Conservation (phyloP, 1,284 basidiomycete genomes). For the Schizopora paradoxa region DNA sequence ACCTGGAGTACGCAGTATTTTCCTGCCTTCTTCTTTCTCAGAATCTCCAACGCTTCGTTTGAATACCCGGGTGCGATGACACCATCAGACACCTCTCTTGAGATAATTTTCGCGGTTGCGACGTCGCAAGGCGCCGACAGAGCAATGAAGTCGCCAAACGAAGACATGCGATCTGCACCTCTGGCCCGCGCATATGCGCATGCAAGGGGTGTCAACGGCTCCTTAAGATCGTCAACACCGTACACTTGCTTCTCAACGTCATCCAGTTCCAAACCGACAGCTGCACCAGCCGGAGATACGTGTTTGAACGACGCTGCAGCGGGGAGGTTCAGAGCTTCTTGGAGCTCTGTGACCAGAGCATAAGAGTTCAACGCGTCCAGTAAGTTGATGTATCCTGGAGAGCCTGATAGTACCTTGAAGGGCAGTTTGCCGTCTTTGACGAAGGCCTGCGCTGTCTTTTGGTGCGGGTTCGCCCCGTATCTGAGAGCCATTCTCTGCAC, state of each 20-base stretch:
- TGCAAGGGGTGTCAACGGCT: slow-evolving; percentile 84
- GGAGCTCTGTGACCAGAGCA: slow-evolving; percentile 92
- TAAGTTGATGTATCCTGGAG: slow-evolving; percentile 99
- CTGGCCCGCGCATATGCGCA: slow-evolving; percentile 94
- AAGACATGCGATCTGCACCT: slow-evolving; percentile 98
- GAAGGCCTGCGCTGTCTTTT: slow-evolving; percentile 97
- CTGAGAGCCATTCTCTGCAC: slow-evolving; percentile 85
- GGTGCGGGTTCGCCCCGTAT: slow-evolving; percentile 98
- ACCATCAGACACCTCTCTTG: slow-evolving; percentile 96
- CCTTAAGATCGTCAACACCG: slow-evolving; percentile 92
- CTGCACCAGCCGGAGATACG: slow-evolving; percentile 96
- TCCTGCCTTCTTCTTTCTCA: slow-evolving; percentile 96
- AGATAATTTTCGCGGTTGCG: slow-evolving; percentile 94
- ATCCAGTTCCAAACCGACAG: slow-evolving; percentile 82
- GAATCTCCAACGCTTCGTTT: slow-evolving; percentile 82
- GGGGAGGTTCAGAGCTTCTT: slow-evolving; percentile 80
- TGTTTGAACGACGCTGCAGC: slow-evolving; percentile 99
- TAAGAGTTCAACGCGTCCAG: slow-evolving; percentile 97
- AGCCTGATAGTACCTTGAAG: slow-evolving; percentile 86
- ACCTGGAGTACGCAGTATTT: slow-evolving; percentile 98
- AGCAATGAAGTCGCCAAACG: slow-evolving; percentile 98
- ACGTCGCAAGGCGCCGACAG: slow-evolving; percentile 91
- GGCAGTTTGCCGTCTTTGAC: slow-evolving; percentile 88
- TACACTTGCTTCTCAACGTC: slow-evolving; percentile 92
- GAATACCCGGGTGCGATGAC: slow-evolving; percentile 95